phyloP scores from a whole-genome alignment of 148 eudicot genomes.

The Chenopodium formosanum region DNA sequence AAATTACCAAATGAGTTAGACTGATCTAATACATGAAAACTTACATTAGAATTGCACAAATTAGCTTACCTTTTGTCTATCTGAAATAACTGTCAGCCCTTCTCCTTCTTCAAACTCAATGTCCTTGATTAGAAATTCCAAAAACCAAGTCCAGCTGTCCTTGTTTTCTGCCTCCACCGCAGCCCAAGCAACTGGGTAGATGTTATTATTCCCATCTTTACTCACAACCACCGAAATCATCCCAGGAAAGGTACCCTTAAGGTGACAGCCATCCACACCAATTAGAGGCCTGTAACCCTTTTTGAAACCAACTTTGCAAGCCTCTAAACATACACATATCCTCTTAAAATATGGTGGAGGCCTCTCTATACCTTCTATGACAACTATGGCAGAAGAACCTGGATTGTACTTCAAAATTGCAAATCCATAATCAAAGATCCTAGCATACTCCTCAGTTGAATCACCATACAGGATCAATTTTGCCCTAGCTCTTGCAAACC shows the following conservation, averaged over 20 bases:
- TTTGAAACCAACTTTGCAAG: neutral
- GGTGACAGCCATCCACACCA: constrained; percentile 6
- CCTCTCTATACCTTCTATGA: neutral
- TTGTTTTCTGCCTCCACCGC: neutral
- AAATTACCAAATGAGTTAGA: too few species aligned
- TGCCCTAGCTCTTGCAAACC: neutral
- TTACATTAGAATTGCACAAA: too few species aligned
- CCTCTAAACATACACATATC: neutral
- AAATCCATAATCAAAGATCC: too few species aligned
- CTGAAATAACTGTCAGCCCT: neutral
- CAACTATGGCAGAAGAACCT: neutral
- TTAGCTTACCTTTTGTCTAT: neutral
- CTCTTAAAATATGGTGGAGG: neutral
- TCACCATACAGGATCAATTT: neutral
- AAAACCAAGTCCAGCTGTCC: neutral
- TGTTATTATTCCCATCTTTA: neutral
- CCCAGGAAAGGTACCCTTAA: neutral
- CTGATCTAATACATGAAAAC: too few species aligned
- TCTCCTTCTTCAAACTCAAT: neutral
- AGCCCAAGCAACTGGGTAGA: neutral
- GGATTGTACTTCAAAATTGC: neutral
- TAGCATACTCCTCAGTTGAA: neutral
- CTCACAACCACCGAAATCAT: neutral
- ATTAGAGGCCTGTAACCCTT: neutral
- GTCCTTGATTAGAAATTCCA: neutral